Percentiles rank a stretch among this genome's conserved stretches.
phyloP scores from a whole-genome alignment of 768 basidiomycete genomes.

The Russula sp. region DNA sequence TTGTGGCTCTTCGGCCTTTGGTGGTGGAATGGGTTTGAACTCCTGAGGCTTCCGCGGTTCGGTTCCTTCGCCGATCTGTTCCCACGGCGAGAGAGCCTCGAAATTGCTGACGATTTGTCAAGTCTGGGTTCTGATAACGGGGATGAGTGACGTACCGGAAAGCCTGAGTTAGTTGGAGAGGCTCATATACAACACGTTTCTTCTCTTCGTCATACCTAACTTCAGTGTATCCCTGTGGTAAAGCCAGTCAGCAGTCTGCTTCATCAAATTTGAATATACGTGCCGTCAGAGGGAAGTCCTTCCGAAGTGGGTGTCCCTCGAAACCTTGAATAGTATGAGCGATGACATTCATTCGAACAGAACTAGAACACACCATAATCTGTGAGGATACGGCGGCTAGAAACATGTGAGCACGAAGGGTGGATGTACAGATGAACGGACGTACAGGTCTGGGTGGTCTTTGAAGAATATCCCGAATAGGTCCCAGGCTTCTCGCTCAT shows the following conservation, averaged over 20 bases:
- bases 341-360: conserved; percentile 1
- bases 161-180: conserved; percentile 94
- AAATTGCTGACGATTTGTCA: conserved; percentile 63
- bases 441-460: conserved; percentile 92
- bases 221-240: conserved; percentile 88
- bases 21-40: conserved; percentile 69
- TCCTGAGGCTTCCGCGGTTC: conserved; percentile 56
- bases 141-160: conserved; percentile 66
- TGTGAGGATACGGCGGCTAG: conserved; percentile 90
- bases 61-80: conserved; percentile 75
- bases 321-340: conserved; percentile 51
- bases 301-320: conserved; percentile 94
- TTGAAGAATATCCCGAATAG: conserved; percentile 95
- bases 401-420: conserved; percentile 22
- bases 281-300: conserved; percentile 97
- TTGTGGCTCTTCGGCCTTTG: conserved; percentile 64
- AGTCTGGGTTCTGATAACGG: background rate
- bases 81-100: conserved; percentile 90
- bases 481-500: conserved; percentile 98
- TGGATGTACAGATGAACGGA: conserved; percentile 23
- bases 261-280: conserved; percentile 27
- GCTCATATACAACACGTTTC: conserved; percentile 96
- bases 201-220: conserved; percentile 96
- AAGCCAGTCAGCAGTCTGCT: conserved; percentile 2
- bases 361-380: conserved; percentile 69